phyloP scores from a whole-genome alignment of 2,329 filamentous ascomycete species.

The Proliferodiscus dingleyae region DNA sequence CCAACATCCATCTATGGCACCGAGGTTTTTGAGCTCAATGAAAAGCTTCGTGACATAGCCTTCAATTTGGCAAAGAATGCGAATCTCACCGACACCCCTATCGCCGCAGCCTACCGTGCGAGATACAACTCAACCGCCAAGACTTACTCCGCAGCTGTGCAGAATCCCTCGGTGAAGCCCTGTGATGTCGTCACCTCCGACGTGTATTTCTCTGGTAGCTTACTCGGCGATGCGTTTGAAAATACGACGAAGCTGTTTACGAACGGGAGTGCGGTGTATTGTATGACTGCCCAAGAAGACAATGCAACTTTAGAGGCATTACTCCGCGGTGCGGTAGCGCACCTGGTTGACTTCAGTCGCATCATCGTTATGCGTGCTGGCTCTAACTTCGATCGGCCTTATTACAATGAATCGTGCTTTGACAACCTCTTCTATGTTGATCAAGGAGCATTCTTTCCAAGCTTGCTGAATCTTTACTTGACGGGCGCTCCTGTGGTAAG shows the following conservation, averaged over 20 bases:
- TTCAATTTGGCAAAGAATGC: conserved; percentile 43
- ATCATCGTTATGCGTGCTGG: conserved; percentile 63
- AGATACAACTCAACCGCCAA: conserved; percentile 38
- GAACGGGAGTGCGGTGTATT: conserved; percentile 62
- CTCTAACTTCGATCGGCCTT: conserved; percentile 66
- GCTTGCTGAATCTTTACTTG: conserved; percentile 58
- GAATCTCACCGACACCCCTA: conserved; percentile 44
- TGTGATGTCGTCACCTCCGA: conserved; percentile 66
- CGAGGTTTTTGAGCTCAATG: conserved; percentile 62
- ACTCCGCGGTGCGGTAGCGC: conserved; percentile 50
- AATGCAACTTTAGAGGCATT: conserved; percentile 62
- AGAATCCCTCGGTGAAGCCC: conserved; percentile 49
- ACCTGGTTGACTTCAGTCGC: conserved; percentile 58
- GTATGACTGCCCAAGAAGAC: conserved; percentile 67
- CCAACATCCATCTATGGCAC: conserved; percentile 57
- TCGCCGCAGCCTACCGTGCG: conserved; percentile 47
- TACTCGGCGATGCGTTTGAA: conserved; percentile 57
- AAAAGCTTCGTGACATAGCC: conserved; percentile 46
- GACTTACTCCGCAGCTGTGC: conserved; percentile 34
- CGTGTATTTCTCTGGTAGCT: conserved; percentile 62
- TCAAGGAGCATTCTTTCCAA: conserved; percentile 58
- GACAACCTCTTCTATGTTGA: conserved; percentile 54
- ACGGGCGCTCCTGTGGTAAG: conserved; percentile 59
- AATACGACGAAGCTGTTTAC: conserved; percentile 59
- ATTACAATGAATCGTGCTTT: conserved; percentile 47